phyloP scores from a whole-genome alignment of 306 rosid species.

The Urtica urens region DNA sequence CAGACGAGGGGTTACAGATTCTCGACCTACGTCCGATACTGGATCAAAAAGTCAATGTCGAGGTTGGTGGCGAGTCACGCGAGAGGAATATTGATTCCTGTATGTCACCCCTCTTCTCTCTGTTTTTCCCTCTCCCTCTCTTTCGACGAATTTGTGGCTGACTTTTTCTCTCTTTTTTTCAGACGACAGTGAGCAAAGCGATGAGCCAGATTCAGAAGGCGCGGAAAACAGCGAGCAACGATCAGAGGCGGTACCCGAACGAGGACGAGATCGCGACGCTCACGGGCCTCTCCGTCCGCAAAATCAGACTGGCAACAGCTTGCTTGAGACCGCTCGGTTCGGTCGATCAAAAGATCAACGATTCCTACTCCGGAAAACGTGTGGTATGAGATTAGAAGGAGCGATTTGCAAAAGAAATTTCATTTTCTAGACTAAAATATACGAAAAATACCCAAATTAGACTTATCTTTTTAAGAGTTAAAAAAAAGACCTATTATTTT shows the following conservation, averaged over 20 bases:
- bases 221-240: conserved; percentile 36
- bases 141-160: background rate
- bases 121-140: too few relatives aligned
- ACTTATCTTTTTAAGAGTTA: too few relatives aligned
- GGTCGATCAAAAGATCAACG: conserved; percentile 55
- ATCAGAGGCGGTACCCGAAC: conserved; percentile 32
- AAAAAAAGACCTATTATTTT: too few relatives aligned
- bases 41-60: conserved; percentile 86
- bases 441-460: too few relatives aligned
- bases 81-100: conserved; percentile 66
- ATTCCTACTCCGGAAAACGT: conserved; percentile 30
- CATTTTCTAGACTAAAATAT: too few relatives aligned
- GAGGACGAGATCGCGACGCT: conserved; percentile 61
- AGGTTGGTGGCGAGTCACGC: conserved; percentile 50
- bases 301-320: conserved; percentile 60
- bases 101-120: conserved; percentile 40
- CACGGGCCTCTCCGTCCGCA: conserved; percentile 76
- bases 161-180: background rate
- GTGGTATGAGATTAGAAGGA: too few relatives aligned
- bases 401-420: too few relatives aligned
- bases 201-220: conserved; percentile 66
- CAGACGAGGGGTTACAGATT: conserved; percentile 60
- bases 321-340: conserved; percentile 76
- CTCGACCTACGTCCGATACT: conserved; percentile 86
- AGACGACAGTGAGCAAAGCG: conserved; percentile 62